Evolutionary conservation across 164 flowering plant genomes (phyloP), one percentile per base, ranked within the genome.

Genomic region (Aristolochia fimbriata): DNA sequence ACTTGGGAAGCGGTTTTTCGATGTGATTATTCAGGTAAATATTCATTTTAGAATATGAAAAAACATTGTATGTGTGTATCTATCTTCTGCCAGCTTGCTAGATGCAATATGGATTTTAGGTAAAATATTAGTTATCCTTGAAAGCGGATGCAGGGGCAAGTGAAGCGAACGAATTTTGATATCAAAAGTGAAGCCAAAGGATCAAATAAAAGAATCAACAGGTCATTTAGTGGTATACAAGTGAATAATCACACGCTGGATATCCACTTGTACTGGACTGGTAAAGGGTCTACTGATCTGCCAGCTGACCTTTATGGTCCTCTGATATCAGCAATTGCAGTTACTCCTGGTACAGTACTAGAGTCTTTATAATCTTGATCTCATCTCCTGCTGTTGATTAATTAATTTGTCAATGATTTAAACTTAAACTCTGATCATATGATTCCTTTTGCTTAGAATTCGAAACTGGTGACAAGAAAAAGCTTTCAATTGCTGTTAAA

Each of bases 1-100:
- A 69, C 74, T 87, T 19, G 94, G 91, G 7, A 77, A 78, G 66
- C 88, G 93, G 19, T 24, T 86, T 17, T 84, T 81, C 65, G 85
- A 87, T 65, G 67, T 83, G 23, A 80, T 74, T 60, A 73, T 87
- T 69, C 94, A 86, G 84, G 94, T 84, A 51, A 15, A 8, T 22
- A 6, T 43, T 13, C 14, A 27, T 19, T 59, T 27, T 1, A 19
- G 0, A 47, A 33, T 15, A 15, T 46, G 19, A 0, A 4, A 19
- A 51, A 24, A 20, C 25, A n/a, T 20, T n/a, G 8, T 15, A 10
- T 21, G 55, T 20, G 14, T n/a, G n/a, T 14, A 15, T 27, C 3
- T 27, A 27, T 27, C 30, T 27, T 27, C 30, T 27, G 3, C 30
- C 5, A 27, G 30, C 30, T 27, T 2, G 30, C 30, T 27, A 27